Conservation (phyloP, 1,284 basidiomycete species). For the Heterobasidion annosum region DNA sequence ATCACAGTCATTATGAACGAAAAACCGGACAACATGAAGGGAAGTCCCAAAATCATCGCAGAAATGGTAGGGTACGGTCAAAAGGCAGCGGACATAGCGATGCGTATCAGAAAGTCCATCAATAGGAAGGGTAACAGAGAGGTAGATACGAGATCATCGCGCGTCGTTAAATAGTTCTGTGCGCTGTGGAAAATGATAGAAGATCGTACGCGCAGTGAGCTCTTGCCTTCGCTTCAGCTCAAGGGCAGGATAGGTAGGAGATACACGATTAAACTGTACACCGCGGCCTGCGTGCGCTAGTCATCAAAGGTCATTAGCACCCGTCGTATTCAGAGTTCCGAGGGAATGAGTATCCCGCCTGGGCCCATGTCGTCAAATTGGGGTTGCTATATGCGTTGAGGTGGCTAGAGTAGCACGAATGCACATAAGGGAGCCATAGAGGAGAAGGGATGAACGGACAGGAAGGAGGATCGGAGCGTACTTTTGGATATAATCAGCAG, state of each 20-base stretch:
- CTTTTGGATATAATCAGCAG: constrained; percentile 32
- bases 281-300: background rate
- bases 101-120: background rate
- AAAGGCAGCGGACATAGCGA: too few relatives aligned
- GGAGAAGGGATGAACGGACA: background rate
- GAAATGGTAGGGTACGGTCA: too few relatives aligned
- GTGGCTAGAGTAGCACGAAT: constrained; percentile 34
- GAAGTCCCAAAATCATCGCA: too few relatives aligned
- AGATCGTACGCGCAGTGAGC: background rate
- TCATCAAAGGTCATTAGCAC: constrained; percentile 6
- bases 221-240: background rate
- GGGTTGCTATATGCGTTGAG: constrained; percentile 58
- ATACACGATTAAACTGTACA: background rate
- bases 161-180: background rate
- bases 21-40: too few relatives aligned
- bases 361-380: constrained; percentile 68
- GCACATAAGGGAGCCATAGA: background rate
- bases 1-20: too few relatives aligned
- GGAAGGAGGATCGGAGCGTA: constrained; percentile 8
- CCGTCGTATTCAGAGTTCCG: constrained; percentile 36
- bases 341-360: constrained; percentile 63
- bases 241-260: background rate
- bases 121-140: background rate
- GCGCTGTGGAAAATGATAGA: background rate
- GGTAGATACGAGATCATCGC: background rate